Evolutionary conservation across 257 asterid genomes (phyloP), one percentile per base, ranked within the genome.

Genomic region (Lycium ferocissimum): DNA sequence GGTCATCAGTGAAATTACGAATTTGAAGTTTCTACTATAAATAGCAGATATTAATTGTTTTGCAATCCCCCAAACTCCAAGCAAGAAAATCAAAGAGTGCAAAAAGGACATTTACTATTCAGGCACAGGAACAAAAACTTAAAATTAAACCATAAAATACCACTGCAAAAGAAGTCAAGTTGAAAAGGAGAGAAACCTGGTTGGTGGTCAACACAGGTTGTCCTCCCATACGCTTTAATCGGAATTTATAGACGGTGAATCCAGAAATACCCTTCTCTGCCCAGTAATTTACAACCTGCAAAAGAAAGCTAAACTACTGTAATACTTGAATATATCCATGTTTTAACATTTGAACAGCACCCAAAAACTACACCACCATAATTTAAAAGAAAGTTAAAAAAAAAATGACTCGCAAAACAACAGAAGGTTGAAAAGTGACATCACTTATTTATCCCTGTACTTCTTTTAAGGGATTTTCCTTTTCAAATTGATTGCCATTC

Each of bases 211-310:
- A 72, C 26, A 94, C 92, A 81, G 97, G 97, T 61, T 96, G 98
- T 56, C 96, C 98, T 43, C 91, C 95, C 15, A 91, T 70, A 59
- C 99, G 92, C 88, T 85, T 93, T 75, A 96, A 87, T n/a, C 89
- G 91, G 65, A 89, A 96, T 80, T 94, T 94, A 86, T 79, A 96
- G n/a, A 96, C 98, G 0, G 96, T 94, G 85, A 86, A 96, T 7
- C 99, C 98, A 54, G 98, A 94, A 20, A 94, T 91, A 80, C 98
- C 99, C 81, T 91, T 89, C 83, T 94, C 98, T 1, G 97, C 97
- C 99, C 99, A 96, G 84, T 92, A 89, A 3, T 86, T 84, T 15
- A 87, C 88, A 69, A 96, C 98, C 99, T 96, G 86, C 88, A 92
- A 78, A 70, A 51, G 43, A 85, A 85, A 83, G 62, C 63, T 4